Evolutionary conservation across 495 filamentous ascomycete species (phyloP).

Genomic region (Penicillium crystallinum): DNA sequence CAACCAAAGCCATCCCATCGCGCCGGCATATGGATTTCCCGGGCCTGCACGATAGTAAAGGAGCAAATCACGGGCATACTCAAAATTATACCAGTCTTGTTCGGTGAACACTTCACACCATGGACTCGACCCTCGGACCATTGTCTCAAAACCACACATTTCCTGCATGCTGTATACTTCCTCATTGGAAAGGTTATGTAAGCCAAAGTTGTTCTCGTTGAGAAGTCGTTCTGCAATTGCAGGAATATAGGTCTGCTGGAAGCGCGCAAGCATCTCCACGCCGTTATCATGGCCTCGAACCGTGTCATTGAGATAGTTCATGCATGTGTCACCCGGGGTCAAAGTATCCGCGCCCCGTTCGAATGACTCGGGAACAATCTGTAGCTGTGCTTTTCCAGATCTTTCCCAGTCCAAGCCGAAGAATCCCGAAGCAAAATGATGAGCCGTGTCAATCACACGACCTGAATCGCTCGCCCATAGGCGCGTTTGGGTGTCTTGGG

Average conservation of each 20-base stretch:
- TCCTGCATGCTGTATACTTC: constrained; percentile 60
- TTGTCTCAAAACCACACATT: constrained; percentile 57
- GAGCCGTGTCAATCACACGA: constrained; percentile 56
- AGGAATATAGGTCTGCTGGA: constrained; percentile 45
- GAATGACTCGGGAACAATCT: constrained; percentile 50
- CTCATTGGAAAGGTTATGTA: constrained; percentile 30
- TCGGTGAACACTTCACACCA: constrained; percentile 57
- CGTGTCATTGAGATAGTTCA: constrained; percentile 43
- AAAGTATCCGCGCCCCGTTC: constrained; percentile 50
- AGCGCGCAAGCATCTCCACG: constrained; percentile 38
- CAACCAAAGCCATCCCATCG: constrained; percentile 60
- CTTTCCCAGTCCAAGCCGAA: constrained; percentile 50
- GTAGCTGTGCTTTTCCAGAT: constrained; percentile 30
- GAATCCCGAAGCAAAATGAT: constrained; percentile 51
- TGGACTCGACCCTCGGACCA: constrained; percentile 46
- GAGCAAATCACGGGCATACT: constrained; percentile 55
- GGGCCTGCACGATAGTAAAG: constrained; percentile 60
- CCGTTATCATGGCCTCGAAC: constrained; percentile 48
- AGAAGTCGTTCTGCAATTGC: constrained; percentile 42
- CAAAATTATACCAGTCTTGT: constrained; percentile 53
- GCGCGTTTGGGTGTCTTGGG: constrained; percentile 16
- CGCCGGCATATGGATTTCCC: constrained; percentile 50
- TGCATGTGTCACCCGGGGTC: constrained; percentile 55
- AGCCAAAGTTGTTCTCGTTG: constrained; percentile 34
- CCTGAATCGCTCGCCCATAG: constrained; percentile 53